Base-by-base conservation (phyloP, 306 rosid species). In the Gastrolobium bilobum region DNA sequence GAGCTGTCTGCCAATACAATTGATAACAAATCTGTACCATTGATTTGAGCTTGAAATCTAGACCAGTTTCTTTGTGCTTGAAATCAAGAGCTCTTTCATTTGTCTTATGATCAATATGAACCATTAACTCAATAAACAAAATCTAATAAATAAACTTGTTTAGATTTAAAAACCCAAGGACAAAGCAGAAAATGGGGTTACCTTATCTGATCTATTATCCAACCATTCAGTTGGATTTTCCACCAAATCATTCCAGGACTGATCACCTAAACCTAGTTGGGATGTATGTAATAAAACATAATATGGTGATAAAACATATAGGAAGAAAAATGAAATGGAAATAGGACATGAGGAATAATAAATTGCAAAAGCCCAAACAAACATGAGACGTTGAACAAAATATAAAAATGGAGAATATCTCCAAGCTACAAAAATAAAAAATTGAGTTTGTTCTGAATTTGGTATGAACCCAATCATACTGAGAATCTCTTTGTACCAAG, bases 181-280 rank as follows among this genome's bases (percentile, higher is more conserved):
- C n/a, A 30, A 29, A 37, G 31, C 15, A 39, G 57, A 79, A 72
- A 73, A 48, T 48, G 15, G 29, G 46, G 68, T 75, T 78, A 91
- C 94, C 97, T 91, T 91, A 2, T 71, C 1, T 59, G 54, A 47
- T 89, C 94, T 81, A 78, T 91, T 89, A 73, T 91, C 97, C 94
- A 94, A 88, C 97, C 94, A 91, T 30, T 86, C 86, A 43, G 59
- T 14, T 34, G 90, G 90, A 71, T 88, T 88, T 71, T 89, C 79
- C 83, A 89, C 70, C 84, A 89, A 75, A 75, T 88, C 87, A 76
- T 79, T 85, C 97, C 97, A 89, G 39, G 81, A 68, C n/a, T 75
- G 82, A 26, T 85, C 88, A 77, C 81, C 93, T 84, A 70, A 67
- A 84, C 77, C 61, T 80, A 43, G 62, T 61, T 61, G 68, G 73